Percentiles rank a stretch among this genome's conserved stretches.
Conservation (phyloP, 2,329 filamentous ascomycete species). For the Colletotrichum melonis region DNA sequence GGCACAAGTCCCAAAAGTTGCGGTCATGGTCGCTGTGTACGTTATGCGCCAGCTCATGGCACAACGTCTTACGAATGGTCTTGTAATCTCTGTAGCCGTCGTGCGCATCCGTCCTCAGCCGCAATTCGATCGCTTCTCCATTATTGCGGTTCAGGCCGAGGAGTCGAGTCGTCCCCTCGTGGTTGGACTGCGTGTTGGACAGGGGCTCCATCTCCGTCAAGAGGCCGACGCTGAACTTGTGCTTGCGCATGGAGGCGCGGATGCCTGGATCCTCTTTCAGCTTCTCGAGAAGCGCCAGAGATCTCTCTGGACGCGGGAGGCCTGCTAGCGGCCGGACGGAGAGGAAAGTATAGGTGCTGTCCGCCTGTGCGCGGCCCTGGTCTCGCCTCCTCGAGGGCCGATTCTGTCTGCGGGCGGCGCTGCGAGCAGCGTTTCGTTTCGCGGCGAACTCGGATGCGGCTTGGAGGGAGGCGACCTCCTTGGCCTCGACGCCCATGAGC, state of each 20-base stretch:
- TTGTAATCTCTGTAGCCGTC: slow-evolving; percentile 95
- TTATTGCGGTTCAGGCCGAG: slow-evolving; percentile 88
- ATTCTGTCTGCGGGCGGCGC: slow-evolving; percentile 45
- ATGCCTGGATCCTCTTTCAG: slow-evolving; percentile 89
- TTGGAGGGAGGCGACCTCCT: slow-evolving; percentile 68
- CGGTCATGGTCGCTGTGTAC: slow-evolving; percentile 86
- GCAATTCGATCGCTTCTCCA: slow-evolving; percentile 90
- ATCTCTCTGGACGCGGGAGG: slow-evolving; percentile 80
- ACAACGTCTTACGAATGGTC: slow-evolving; percentile 90
- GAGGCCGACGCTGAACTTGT: slow-evolving; percentile 85
- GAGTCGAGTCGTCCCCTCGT: slow-evolving; percentile 79
- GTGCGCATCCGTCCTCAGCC: slow-evolving; percentile 91
- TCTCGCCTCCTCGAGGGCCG: slow-evolving; percentile 51
- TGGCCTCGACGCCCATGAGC: slow-evolving; percentile 71
- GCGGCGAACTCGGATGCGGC: slow-evolving; percentile 60
- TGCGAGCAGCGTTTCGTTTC: slow-evolving; percentile 56
- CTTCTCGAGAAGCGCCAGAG: slow-evolving; percentile 77
- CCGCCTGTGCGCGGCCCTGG: slow-evolving; percentile 58
- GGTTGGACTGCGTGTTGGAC: slow-evolving; percentile 77
- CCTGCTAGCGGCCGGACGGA: slow-evolving; percentile 80
- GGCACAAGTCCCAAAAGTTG: slow-evolving; percentile 90
- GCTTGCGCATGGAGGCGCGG: slow-evolving; percentile 82
- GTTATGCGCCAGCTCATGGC: slow-evolving; percentile 95
- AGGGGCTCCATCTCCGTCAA: slow-evolving; percentile 96
- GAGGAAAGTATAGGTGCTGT: slow-evolving; percentile 82